Evolutionary conservation across 2,329 filamentous ascomycete species (phyloP).

Genomic region (Ramichloridium luteum): DNA sequence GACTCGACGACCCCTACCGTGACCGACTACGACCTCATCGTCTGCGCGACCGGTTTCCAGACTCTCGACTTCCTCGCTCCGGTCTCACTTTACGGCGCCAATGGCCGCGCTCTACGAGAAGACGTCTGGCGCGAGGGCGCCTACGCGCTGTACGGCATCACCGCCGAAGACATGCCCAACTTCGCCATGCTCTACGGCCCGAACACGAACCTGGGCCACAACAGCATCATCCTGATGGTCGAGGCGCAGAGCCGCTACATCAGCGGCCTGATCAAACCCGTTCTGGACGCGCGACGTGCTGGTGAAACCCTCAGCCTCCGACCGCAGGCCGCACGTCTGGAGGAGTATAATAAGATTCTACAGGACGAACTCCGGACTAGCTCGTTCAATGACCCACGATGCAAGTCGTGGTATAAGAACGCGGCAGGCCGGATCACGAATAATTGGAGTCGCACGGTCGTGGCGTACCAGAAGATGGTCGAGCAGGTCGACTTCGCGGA

Average conservation of each 20-base stretch:
- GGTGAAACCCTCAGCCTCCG: constrained; percentile 33
- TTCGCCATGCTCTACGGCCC: constrained; percentile 48
- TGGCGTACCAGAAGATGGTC: constrained; percentile 42
- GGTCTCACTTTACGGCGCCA: constrained; percentile 39
- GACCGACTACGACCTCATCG: constrained; percentile 40
- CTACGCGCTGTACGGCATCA: constrained; percentile 38
- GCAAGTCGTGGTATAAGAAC: constrained; percentile 46
- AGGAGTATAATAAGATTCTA: constrained; percentile 35
- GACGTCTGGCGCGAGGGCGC: constrained; percentile 44
- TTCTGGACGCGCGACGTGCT: constrained; percentile 34
- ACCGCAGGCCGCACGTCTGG: constrained; percentile 30
- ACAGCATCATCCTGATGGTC: constrained; percentile 50
- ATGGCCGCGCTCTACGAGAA: constrained; percentile 32
- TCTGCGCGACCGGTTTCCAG: constrained; percentile 48
- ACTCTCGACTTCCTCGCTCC: constrained; percentile 48
- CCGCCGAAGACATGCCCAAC: constrained; percentile 41
- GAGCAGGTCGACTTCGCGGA: constrained; percentile 34
- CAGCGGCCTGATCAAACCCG: constrained; percentile 36
- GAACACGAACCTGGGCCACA: constrained; percentile 41
- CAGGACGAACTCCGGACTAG: constrained; percentile 33
- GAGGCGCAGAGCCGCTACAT: constrained; percentile 46
- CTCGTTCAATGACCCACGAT: constrained; percentile 43
- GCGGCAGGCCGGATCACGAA: constrained; percentile 43
- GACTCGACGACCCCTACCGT: constrained; percentile 8
- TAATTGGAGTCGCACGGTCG: constrained; percentile 42